These are phyloP conservation scores for Arthroderma sp. DNA, from an alignment of 2,329 filamentous ascomycete species.

Conservation along the genomic window DNA sequence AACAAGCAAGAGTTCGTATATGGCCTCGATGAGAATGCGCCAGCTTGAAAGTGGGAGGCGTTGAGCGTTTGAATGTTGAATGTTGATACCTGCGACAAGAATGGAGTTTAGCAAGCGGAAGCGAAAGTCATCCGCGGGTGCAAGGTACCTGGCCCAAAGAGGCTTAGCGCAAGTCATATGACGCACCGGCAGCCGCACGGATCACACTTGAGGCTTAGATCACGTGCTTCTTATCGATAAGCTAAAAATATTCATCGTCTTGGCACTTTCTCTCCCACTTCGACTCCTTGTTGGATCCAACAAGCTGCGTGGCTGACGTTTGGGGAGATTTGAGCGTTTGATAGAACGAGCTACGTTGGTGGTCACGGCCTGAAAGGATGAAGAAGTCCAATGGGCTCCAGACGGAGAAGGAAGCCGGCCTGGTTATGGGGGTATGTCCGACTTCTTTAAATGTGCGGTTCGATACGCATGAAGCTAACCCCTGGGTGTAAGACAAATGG, in stretches of 20 bases:
- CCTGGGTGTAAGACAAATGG: constrained; percentile 57
- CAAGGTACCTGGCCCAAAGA: constrained; percentile 1
- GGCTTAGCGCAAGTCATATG: constrained; percentile 10
- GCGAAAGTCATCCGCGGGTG: not conserved
- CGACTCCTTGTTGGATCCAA: not conserved
- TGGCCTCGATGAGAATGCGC: not conserved
- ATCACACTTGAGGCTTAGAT: constrained; percentile 26
- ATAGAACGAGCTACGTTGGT: not conserved
- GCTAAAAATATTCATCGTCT: not conserved
- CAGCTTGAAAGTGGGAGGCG: not conserved
- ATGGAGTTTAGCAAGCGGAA: not conserved
- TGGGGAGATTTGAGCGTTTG: too few relatives aligned
- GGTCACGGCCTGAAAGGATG: not conserved
- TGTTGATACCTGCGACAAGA: not conserved
- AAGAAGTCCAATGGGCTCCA: constrained; percentile 15
- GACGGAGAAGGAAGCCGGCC: constrained; percentile 36
- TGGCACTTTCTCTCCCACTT: not conserved
- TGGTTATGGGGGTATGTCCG: constrained; percentile 43
- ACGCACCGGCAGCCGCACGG: constrained; percentile 22
- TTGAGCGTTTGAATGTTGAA: not conserved
- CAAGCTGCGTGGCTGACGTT: too few relatives aligned
- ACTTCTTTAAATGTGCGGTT: not conserved
- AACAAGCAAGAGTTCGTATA: too few relatives aligned
- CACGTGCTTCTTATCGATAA: constrained; percentile 11
- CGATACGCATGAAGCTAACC: not conserved